These are phyloP conservation scores for Cairneyella variabilis DNA, from an alignment of 495 filamentous ascomycete genomes.

Conservation along the genomic window DNA sequence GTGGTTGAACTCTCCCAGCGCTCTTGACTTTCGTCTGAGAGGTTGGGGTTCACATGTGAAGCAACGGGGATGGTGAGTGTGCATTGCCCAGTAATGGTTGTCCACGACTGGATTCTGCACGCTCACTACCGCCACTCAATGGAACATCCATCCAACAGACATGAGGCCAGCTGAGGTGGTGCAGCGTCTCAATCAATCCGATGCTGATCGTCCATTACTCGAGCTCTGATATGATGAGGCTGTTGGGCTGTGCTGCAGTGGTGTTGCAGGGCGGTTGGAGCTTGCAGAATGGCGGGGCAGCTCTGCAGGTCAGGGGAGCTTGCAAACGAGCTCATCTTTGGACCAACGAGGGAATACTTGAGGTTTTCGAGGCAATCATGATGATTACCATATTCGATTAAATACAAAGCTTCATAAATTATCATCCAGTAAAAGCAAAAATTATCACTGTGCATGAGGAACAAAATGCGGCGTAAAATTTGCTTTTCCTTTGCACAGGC, in stretches of 20 bases:
- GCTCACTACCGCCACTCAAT: background rate
- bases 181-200: background rate
- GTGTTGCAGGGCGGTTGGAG: background rate
- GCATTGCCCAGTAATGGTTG: background rate
- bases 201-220: background rate
- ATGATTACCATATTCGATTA: too few relatives aligned
- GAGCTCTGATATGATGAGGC: background rate
- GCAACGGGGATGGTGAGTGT: too few relatives aligned
- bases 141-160: background rate
- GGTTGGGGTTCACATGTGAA: too few relatives aligned
- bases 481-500: background rate
- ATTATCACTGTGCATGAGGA: too few relatives aligned
- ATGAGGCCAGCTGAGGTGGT: slow-evolving; percentile 3
- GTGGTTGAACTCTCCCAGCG: too few relatives aligned
- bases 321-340: background rate
- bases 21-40: too few relatives aligned
- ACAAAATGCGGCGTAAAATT: background rate
- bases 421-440: too few relatives aligned
- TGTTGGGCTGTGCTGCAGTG: background rate
- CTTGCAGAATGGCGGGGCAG: background rate
- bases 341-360: too few relatives aligned
- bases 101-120: background rate
- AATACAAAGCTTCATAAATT: too few relatives aligned
- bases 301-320: background rate
- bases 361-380: too few relatives aligned